phyloP scores from a whole-genome alignment of 345 rosid species.

The Adansonia digitata region DNA sequence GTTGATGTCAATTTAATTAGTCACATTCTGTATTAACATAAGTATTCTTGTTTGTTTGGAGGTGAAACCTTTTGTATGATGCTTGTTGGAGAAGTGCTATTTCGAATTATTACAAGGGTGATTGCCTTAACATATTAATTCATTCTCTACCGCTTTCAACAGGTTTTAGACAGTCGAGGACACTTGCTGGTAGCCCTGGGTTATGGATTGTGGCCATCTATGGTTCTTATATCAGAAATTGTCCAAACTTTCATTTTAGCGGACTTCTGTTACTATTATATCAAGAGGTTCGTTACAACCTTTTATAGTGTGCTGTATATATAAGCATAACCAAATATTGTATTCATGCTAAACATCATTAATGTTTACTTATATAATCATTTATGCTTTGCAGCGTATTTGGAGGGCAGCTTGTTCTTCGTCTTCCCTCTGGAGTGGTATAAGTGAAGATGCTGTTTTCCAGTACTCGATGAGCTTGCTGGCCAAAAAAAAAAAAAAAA shows the following conservation, averaged over 20 bases:
- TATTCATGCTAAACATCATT: neutral
- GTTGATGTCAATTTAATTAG: neutral
- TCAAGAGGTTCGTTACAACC: conserved; percentile 54
- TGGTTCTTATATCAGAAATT: conserved; percentile 96
- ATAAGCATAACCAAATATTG: neutral
- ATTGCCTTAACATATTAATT: neutral
- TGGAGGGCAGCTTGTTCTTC: conserved; percentile 96
- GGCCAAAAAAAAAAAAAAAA: neutral
- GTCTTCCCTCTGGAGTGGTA: conserved; percentile 98
- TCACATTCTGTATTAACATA: neutral
- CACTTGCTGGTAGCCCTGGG: conserved; percentile 92
- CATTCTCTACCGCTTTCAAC: conserved; percentile 11
- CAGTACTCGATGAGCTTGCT: conserved; percentile 10
- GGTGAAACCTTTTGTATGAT: neutral
- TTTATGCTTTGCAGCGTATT: conserved; percentile 62
- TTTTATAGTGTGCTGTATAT: neutral
- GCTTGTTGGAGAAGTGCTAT: neutral
- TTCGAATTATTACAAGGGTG: neutral
- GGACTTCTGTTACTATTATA: conserved; percentile 95
- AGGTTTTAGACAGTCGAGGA: conserved; percentile 94
- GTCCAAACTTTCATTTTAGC: conserved; percentile 98
- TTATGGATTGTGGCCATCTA: conserved; percentile 96
- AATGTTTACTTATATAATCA: neutral
- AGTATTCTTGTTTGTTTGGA: neutral
- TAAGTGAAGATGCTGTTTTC: conserved; percentile 23